Conservation (phyloP, 371 early-diverging fungal genomes). For the Saksenaea vasiformis region DNA sequence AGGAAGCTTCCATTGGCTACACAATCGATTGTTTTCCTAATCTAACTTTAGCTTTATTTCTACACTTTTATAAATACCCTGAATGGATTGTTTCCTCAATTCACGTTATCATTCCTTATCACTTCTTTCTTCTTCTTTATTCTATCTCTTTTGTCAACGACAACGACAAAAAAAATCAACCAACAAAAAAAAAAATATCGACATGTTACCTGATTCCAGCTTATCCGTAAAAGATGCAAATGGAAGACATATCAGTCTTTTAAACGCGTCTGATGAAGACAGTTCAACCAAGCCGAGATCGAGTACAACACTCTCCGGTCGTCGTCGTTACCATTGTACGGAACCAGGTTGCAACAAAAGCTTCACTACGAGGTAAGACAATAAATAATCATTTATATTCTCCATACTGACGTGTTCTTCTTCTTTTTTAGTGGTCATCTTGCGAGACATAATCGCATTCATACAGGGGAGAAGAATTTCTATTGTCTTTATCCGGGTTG, state of each 20-base stretch:
- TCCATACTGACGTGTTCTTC: too few relatives aligned
- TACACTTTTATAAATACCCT: slow-evolving; percentile 10
- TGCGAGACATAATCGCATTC: slow-evolving; percentile 86
- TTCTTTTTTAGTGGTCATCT: slow-evolving; percentile 69
- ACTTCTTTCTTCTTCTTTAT: slow-evolving; percentile 4
- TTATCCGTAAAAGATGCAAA: slow-evolving; percentile 37
- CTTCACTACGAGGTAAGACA: slow-evolving; percentile 67
- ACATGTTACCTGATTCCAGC: slow-evolving; percentile 6
- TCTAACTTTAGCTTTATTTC: neutral
- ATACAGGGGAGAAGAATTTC: slow-evolving; percentile 91
- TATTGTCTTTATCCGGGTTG: slow-evolving; percentile 78
- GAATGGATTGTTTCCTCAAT: neutral
- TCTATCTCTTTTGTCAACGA: neutral
- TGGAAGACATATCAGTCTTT: slow-evolving; percentile 43
- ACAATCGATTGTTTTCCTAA: slow-evolving; percentile 7
- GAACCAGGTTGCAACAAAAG: slow-evolving; percentile 58
- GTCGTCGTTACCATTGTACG: slow-evolving; percentile 54
- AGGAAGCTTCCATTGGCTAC: slow-evolving; percentile 9
- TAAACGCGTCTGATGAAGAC: slow-evolving; percentile 31
- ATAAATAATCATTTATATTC: too few relatives aligned
- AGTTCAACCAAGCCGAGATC: slow-evolving; percentile 4
- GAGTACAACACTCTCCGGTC: slow-evolving; percentile 8
- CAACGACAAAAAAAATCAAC: neutral
- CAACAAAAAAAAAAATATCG: neutral
- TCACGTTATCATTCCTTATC: slow-evolving; percentile 1